Evolutionary conservation across 2,329 filamentous ascomycete genomes (phyloP).

Genomic region (Calonectria leucothoes): DNA sequence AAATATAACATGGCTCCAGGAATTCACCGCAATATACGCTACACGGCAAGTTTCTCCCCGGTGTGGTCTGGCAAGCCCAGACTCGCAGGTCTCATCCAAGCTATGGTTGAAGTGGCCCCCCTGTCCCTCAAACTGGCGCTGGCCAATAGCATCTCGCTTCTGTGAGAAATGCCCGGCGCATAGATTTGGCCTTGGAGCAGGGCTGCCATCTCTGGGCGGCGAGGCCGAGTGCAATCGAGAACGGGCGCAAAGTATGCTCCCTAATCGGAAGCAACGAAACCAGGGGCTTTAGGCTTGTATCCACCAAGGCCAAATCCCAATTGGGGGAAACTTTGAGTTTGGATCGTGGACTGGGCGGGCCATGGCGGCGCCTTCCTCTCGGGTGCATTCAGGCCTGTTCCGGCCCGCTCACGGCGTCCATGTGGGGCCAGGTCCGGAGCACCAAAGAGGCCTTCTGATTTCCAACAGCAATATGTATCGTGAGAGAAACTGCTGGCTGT

Average conservation of each 20-base stretch:
- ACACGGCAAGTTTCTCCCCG: background rate
- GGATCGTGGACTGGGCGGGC: background rate
- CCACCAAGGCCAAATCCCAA: background rate
- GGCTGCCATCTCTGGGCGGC: background rate
- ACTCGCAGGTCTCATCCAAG: background rate
- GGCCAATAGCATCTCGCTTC: background rate
- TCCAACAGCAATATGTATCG: background rate
- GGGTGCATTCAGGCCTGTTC: conserved; percentile 5
- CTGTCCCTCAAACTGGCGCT: background rate
- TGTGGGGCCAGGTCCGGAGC: background rate
- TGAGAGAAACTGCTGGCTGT: no score
- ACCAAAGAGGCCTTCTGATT: background rate
- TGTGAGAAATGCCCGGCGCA: background rate
- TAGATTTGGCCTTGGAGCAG: background rate
- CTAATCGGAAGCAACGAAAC: background rate
- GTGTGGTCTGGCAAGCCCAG: no score
- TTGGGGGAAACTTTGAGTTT: background rate
- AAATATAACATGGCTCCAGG: background rate
- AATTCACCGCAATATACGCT: background rate
- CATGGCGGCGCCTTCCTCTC: conserved; percentile 3
- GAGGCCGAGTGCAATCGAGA: background rate
- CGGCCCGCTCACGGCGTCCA: background rate
- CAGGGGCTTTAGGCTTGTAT: background rate
- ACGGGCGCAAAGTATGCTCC: background rate
- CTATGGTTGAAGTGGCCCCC: no score